Evolutionary conservation across 1,139 yeast species (phyloP).

Genomic region (Kurtzmaniella natalensis): DNA sequence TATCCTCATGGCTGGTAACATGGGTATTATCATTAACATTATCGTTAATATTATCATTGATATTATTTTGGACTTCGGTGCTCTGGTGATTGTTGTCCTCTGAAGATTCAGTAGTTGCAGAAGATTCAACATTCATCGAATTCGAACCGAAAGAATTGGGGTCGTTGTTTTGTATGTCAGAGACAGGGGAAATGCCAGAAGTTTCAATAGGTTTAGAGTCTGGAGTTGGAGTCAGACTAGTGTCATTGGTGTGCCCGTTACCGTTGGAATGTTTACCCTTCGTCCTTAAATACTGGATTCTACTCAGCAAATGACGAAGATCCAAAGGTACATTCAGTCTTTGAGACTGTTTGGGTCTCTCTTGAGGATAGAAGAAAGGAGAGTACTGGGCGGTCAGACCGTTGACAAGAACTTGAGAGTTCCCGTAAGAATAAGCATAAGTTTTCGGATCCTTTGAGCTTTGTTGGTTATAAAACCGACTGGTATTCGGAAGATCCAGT

Average conservation of each 20-base stretch:
- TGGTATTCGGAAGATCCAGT: constrained; percentile 27
- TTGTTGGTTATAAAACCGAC: constrained; percentile 30
- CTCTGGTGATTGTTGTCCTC: too few relatives aligned
- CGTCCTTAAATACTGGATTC: constrained; percentile 13
- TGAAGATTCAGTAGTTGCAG: too few relatives aligned
- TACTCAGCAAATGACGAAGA: constrained; percentile 26
- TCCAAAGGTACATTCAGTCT: constrained; percentile 37
- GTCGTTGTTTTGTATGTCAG: not conserved
- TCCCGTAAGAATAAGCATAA: constrained; percentile 17
- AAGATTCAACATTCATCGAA: not conserved
- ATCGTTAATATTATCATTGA: too few relatives aligned
- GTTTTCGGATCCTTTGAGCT: constrained; percentile 27
- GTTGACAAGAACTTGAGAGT: constrained; percentile 20
- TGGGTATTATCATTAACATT: constrained; percentile 8
- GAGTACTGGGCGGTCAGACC: constrained; percentile 31
- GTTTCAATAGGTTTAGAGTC: too few relatives aligned
- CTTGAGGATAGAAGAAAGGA: constrained; percentile 43
- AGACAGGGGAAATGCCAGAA: too few relatives aligned
- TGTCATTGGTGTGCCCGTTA: too few relatives aligned
- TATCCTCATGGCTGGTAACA: constrained; percentile 1
- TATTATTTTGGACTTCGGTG: too few relatives aligned
- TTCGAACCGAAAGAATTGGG: not conserved
- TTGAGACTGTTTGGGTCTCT: constrained; percentile 34
- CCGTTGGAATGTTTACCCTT: too few relatives aligned
- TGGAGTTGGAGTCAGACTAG: too few relatives aligned